phyloP scores from a whole-genome alignment of 2,329 filamentous ascomycete genomes.

The Pestalotiopsis sp. region DNA sequence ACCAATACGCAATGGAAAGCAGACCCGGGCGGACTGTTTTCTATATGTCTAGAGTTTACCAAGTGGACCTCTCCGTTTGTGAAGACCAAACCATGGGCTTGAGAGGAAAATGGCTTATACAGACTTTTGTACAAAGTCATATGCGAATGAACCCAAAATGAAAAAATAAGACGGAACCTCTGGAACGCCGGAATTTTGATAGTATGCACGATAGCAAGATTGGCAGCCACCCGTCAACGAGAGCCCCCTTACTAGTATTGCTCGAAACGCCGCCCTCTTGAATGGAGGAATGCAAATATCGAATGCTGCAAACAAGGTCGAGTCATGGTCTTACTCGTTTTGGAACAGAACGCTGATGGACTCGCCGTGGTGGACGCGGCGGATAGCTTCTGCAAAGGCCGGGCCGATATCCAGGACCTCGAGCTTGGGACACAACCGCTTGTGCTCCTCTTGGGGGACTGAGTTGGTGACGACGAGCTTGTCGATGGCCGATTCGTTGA shows the following conservation, averaged over 20 bases:
- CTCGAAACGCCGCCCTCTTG: background rate
- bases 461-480: constrained; percentile 96
- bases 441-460: constrained; percentile 85
- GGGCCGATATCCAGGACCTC: constrained; percentile 90
- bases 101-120: background rate
- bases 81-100: background rate
- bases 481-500: constrained; percentile 91
- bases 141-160: constrained; percentile 4
- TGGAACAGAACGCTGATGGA: constrained; percentile 96
- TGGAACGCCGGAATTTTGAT: constrained; percentile 7
- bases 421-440: constrained; percentile 77
- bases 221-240: constrained; percentile 7
- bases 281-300: constrained; percentile 1
- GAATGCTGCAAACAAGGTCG: background rate
- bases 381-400: constrained; percentile 93
- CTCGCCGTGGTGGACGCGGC: constrained; percentile 95
- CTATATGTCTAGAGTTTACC: constrained; percentile 12
- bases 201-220: constrained; percentile 8
- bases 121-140: background rate
- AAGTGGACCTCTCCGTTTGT: background rate
- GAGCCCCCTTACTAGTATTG: background rate
- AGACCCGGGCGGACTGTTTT: constrained; percentile 12
- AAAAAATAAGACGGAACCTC: background rate
- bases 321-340: constrained; percentile 59
- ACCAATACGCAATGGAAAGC: constrained; percentile 8